These are phyloP conservation scores for Nitzschia sp. DNA, from an alignment of 108 stramenopile species.

Conservation along the genomic window DNA sequence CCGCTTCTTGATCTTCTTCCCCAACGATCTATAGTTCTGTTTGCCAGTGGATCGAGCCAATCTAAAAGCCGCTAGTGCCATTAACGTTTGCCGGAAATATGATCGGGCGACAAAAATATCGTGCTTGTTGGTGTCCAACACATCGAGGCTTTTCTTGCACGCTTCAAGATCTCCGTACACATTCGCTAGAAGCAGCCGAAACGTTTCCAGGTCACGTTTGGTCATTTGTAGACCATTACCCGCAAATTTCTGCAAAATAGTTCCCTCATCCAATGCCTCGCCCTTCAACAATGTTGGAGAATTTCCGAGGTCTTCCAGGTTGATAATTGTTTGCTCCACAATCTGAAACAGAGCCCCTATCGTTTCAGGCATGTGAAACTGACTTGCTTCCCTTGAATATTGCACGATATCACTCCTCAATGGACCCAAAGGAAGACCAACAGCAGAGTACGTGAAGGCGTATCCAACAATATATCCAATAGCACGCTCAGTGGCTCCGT, in stretches of 20 bases:
- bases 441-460: slow-evolving; percentile 14
- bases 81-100: slow-evolving; percentile 1
- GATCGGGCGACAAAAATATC: slow-evolving; percentile 17
- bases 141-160: slow-evolving; percentile 16
- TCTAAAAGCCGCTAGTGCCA: slow-evolving; percentile 23
- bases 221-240: slow-evolving; percentile 32
- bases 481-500: slow-evolving; percentile 24
- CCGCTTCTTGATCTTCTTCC: slow-evolving; percentile 23
- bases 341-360: slow-evolving; percentile 19
- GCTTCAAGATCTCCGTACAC: slow-evolving; percentile 26
- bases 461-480: slow-evolving; percentile 23
- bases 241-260: slow-evolving; percentile 6
- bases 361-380: slow-evolving; percentile 20
- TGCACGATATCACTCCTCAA: slow-evolving; percentile 28
- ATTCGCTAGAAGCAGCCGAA: slow-evolving; percentile 28
- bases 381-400: slow-evolving; percentile 19
- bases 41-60: slow-evolving; percentile 1
- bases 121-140: slow-evolving; percentile 5
- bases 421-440: slow-evolving; percentile 36
- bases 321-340: slow-evolving; percentile 28
- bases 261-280: slow-evolving; percentile 24
- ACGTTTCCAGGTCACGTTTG: slow-evolving; percentile 29
- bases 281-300: slow-evolving; percentile 28
- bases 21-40: slow-evolving; percentile 10
- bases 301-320: slow-evolving; percentile 13